Evolutionary conservation across 164 flowering plant species (phyloP).

Genomic region (Liquidambar formosana): DNA sequence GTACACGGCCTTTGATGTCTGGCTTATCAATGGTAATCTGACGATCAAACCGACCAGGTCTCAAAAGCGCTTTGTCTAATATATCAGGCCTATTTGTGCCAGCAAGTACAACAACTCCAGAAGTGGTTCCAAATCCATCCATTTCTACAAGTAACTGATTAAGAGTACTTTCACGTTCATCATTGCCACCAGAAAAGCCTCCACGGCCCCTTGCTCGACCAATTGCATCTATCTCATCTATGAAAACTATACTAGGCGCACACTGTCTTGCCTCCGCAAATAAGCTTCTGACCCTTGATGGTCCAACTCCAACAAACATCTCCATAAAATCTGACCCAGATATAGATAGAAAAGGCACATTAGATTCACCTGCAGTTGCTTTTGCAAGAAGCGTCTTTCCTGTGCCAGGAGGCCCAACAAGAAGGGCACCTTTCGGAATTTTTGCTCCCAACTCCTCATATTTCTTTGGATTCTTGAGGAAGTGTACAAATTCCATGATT

Average conservation of each 20-base stretch:
- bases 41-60: slow-evolving; percentile 96
- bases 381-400: slow-evolving; percentile 94
- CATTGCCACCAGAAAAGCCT: slow-evolving; percentile 74
- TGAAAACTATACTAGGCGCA: slow-evolving; percentile 86
- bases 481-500: slow-evolving; percentile 93
- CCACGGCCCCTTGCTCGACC: slow-evolving; percentile 92
- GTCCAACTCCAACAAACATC: slow-evolving; percentile 94
- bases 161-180: slow-evolving; percentile 91
- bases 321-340: slow-evolving; percentile 95
- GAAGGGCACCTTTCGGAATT: slow-evolving; percentile 91
- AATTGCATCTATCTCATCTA: slow-evolving; percentile 94
- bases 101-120: slow-evolving; percentile 93
- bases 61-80: slow-evolving; percentile 75
- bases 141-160: slow-evolving; percentile 90
- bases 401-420: slow-evolving; percentile 91
- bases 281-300: slow-evolving; percentile 84
- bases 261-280: slow-evolving; percentile 87
- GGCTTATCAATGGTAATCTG: slow-evolving; percentile 80
- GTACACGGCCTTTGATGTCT: slow-evolving; percentile 80
- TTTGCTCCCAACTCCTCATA: slow-evolving; percentile 87
- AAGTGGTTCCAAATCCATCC: slow-evolving; percentile 94
- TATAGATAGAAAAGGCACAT: slow-evolving; percentile 77
- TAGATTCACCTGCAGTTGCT: slow-evolving; percentile 92
- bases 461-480: slow-evolving; percentile 83
- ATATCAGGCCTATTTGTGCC: slow-evolving; percentile 91